Percentiles rank a stretch among this genome's conserved stretches.
phyloP scores from a whole-genome alignment of 2,329 filamentous ascomycete genomes.

The Verticillium longisporum region DNA sequence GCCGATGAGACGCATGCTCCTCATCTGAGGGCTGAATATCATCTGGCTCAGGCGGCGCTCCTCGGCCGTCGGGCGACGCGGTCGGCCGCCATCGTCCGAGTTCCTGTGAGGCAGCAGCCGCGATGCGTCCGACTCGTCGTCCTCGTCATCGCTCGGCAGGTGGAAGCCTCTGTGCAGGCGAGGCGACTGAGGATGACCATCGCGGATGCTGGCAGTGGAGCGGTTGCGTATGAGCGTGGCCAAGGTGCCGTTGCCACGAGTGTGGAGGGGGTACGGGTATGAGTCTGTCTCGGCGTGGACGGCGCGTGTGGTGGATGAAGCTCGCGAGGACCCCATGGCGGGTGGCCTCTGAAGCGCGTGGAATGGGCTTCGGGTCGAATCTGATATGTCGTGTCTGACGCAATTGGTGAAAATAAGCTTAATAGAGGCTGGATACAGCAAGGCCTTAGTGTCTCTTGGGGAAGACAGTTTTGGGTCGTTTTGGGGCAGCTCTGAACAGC shows the following conservation, averaged over 20 bases:
- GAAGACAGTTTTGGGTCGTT: background rate
- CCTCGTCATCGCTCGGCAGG: background rate
- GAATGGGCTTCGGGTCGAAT: background rate
- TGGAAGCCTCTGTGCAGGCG: background rate
- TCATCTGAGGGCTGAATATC: constrained; percentile 63
- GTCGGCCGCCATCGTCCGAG: constrained; percentile 25
- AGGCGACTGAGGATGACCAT: background rate
- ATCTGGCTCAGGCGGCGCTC: constrained; percentile 54
- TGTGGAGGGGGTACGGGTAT: constrained; percentile 50
- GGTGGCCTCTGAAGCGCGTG: background rate
- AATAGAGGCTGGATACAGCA: background rate
- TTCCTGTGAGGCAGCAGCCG: background rate
- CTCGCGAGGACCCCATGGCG: background rate
- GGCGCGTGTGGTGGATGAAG: background rate
- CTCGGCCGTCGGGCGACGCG: constrained; percentile 38
- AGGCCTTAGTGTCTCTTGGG: background rate
- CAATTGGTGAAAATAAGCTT: background rate
- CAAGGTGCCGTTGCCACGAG: constrained; percentile 24
- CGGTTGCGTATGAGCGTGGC: constrained; percentile 42
- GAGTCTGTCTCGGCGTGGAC: constrained; percentile 32
- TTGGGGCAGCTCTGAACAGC: background rate
- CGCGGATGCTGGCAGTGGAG: constrained; percentile 5
- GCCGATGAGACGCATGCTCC: constrained; percentile 81
- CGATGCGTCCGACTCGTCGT: background rate
- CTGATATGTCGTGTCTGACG: background rate